Base-by-base conservation (phyloP, 164 flowering plant species). In the Berberis vulgaris region DNA sequence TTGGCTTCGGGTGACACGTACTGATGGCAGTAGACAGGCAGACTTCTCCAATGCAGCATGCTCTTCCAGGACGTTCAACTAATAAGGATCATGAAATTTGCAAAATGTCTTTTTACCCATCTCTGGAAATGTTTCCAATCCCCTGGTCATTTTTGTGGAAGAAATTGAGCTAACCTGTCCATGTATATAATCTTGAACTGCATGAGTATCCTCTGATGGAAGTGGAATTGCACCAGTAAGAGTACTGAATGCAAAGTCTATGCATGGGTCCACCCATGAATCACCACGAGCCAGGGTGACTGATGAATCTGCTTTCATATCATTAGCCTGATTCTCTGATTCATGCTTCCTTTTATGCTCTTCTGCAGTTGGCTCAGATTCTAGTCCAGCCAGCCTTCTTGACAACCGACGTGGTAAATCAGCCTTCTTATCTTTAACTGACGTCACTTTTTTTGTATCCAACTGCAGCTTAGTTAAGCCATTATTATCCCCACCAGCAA, bases 221-320 rank as follows among this genome's bases (percentile, higher is more conserved):
- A n/a, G n/a, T 6, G 90, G 81, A n/a, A 71, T 58, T 43, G 50
- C 81, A 53, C 79, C 81, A 1, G 78, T 76, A 12, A 78, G 80
- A n/a, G 79, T 79, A 43, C 77, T 81, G 68, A 75, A 73, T 39
- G 82, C 82, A 68, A 79, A 81, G 57, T 73, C 76, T 12, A 79
- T 65, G 65, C 82, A 79, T 41, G 84, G 82, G 49, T 81, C 82
- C 3, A 71, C 60, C 80, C 77, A 77, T 49, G 71, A 54, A 47
- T 75, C 76, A 7, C 67, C 65, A n/a, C 67, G 67, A 45, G 81
- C 72, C 6, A 50, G 41, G 8, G 39, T 42, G 46, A 7, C n/a
- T 7, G 67, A 54, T n/a, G 68, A 67, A 1, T 53, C 74, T 63
- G 69, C 64, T 52, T 66, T 63, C 56, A 26, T 0, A 26, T 26